A percentile compares a stretch with the other conserved stretches of the same genome.
phyloP scores from a whole-genome alignment of 805 yeast genomes.

The Yarrowia divulgata region DNA sequence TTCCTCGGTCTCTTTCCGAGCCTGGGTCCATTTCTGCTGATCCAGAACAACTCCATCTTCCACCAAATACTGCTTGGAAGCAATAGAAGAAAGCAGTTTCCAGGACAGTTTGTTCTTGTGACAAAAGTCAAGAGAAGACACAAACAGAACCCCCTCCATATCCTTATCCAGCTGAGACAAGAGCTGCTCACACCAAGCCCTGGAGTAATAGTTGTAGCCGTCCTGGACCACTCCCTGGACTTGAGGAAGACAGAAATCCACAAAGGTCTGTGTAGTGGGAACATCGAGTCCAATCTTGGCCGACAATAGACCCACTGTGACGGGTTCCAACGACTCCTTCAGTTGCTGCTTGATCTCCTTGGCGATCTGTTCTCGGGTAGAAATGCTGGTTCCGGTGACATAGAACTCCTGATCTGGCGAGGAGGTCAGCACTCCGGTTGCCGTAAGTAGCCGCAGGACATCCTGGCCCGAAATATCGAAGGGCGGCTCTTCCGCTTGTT shows the following conservation, averaged over 20 bases:
- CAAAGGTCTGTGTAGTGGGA: conserved; percentile 20
- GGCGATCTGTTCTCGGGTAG: conserved; percentile 32
- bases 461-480: conserved; percentile 25
- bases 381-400: conserved; percentile 21
- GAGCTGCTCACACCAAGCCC: conserved; percentile 28
- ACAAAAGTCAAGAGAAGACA: conserved; percentile 18
- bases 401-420: conserved; percentile 33
- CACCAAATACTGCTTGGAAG: conserved; percentile 11
- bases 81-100: conserved; percentile 16
- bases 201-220: conserved; percentile 27
- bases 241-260: conserved; percentile 21
- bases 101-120: conserved; percentile 32
- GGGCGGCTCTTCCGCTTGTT: conserved; percentile 5
- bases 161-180: background rate
- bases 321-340: conserved; percentile 23
- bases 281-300: conserved; percentile 23
- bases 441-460: conserved; percentile 27
- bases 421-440: conserved; percentile 13
- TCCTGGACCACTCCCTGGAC: conserved; percentile 24
- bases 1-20: background rate
- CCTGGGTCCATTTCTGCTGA: conserved; percentile 1
- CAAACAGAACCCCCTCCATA: background rate
- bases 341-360: conserved; percentile 28
- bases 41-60: conserved; percentile 28
- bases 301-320: conserved; percentile 22